Percentiles rank a stretch among this genome's conserved stretches.
phyloP scores from a whole-genome alignment of 2,329 filamentous ascomycete genomes.

The Aspergillus sp. region DNA sequence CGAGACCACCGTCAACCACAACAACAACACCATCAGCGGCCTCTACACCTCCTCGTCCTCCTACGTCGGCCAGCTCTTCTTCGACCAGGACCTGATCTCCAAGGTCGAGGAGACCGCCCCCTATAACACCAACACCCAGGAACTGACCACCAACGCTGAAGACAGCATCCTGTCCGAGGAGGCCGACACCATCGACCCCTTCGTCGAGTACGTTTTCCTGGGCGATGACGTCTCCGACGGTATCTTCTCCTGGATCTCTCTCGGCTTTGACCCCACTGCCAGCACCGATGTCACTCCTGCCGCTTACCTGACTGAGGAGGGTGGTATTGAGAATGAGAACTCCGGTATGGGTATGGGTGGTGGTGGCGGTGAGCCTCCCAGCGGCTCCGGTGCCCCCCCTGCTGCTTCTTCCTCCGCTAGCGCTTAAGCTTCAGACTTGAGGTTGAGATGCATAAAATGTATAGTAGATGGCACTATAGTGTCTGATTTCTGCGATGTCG shows the following conservation, averaged over 20 bases:
- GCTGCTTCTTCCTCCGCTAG: background rate
- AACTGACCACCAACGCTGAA: constrained; percentile 51
- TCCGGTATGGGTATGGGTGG: constrained; percentile 14
- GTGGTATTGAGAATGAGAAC: constrained; percentile 33
- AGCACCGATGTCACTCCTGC: constrained; percentile 28
- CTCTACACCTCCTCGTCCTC: constrained; percentile 46
- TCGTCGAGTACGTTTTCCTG: constrained; percentile 58
- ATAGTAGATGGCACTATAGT: too few species aligned
- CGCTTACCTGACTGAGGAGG: constrained; percentile 32
- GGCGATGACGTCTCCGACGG: constrained; percentile 54
- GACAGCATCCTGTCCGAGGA: constrained; percentile 53
- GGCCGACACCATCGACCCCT: constrained; percentile 55
- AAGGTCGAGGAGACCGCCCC: constrained; percentile 51
- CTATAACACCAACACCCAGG: constrained; percentile 50
- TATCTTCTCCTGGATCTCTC: constrained; percentile 54
- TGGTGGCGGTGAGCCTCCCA: constrained; percentile 9
- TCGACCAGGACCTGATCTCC: constrained; percentile 58
- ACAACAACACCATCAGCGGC: constrained; percentile 51
- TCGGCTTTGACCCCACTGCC: constrained; percentile 49
- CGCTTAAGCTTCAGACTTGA: background rate
- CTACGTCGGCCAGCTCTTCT: constrained; percentile 67
- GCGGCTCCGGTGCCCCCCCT: background rate
- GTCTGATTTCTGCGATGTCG: too few species aligned
- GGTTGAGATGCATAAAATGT: too few species aligned
- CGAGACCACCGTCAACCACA: constrained; percentile 40